Evolutionary conservation across 495 filamentous ascomycete species (phyloP).

Genomic region (Trichoderma virens): DNA sequence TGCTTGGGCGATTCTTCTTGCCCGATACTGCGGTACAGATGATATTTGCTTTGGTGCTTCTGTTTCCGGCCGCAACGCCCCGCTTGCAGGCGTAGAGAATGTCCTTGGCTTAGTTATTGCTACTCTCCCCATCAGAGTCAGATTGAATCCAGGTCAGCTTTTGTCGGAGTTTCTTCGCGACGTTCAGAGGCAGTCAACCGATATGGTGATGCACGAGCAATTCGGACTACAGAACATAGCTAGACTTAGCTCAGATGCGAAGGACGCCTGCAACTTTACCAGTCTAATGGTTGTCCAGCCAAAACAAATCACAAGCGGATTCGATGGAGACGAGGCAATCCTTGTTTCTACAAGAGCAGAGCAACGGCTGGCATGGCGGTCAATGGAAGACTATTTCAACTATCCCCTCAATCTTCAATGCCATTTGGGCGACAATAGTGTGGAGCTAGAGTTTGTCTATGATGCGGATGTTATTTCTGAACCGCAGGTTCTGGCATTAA

Average conservation of each 20-base stretch:
- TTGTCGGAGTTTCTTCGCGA: slow-evolving; percentile 15
- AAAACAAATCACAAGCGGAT: neutral
- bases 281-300: slow-evolving; percentile 1
- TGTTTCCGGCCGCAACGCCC: slow-evolving; percentile 39
- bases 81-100: slow-evolving; percentile 35
- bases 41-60: slow-evolving; percentile 43
- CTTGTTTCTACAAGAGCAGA: neutral
- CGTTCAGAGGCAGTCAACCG: slow-evolving; percentile 27
- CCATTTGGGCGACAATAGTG: neutral
- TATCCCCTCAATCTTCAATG: slow-evolving; percentile 5
- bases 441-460: slow-evolving; percentile 3
- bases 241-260: slow-evolving; percentile 21
- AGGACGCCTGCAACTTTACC: slow-evolving; percentile 26
- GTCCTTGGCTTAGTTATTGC: slow-evolving; percentile 48
- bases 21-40: slow-evolving; percentile 27
- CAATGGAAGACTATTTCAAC: neutral
- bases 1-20: slow-evolving; percentile 37
- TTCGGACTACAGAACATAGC: slow-evolving; percentile 37
- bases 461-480: slow-evolving; percentile 14
- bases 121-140: slow-evolving; percentile 46
- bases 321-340: neutral
- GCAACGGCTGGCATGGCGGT: neutral
- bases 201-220: slow-evolving; percentile 38
- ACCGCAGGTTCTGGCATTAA: slow-evolving; percentile 15
- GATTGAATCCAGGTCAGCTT: slow-evolving; percentile 10